Conservation (phyloP, 345 rosid genomes). For the Arabidopsis thaliana region TAIR10.1 NC_003074.8:19541001-19541500, state of each 20-base stretch:
- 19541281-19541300: conserved; percentile 26
- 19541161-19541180: background rate
- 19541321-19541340: background rate
- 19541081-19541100: conserved; percentile 28
- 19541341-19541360: background rate
- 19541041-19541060: conserved; percentile 43
- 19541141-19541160: conserved; percentile 22
- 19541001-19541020: background rate
- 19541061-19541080: conserved; percentile 34
- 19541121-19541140: conserved; percentile 27
- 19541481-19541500: background rate
- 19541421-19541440: conserved; percentile 22
- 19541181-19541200: background rate
- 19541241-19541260: conserved; percentile 27
- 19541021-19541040: conserved; percentile 13
- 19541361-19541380: conserved; percentile 10
- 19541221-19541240: conserved; percentile 8
- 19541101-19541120: conserved; percentile 15
- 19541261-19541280: conserved; percentile 26
- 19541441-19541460: conserved; percentile 8
- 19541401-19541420: conserved; percentile 29
- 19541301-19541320: conserved; percentile 40
- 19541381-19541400: background rate
- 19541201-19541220: background rate
- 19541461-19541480: conserved; percentile 10